Evolutionary conservation across 2,329 filamentous ascomycete species (phyloP).

Genomic region (Alternaria triticina): DNA sequence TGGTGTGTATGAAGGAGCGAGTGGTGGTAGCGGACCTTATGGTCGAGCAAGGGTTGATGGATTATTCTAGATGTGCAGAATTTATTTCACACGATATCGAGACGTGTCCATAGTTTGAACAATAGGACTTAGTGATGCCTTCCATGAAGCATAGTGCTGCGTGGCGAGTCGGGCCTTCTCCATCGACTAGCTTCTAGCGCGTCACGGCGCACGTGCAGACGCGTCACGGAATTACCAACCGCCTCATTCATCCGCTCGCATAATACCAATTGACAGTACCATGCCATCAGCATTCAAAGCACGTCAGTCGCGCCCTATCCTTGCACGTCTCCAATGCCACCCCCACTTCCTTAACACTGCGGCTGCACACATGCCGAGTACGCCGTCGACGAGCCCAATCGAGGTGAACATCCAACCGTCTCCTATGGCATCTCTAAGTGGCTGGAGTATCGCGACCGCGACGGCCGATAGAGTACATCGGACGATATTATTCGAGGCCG

Average conservation of each 20-base stretch:
- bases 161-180: not conserved
- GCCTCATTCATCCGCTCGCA: not conserved
- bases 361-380: not conserved
- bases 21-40: no score
- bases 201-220: not conserved
- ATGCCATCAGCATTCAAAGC: not conserved
- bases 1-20: no score
- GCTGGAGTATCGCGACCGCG: not conserved
- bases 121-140: no score
- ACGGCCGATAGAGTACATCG: not conserved
- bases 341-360: not conserved
- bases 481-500: not conserved
- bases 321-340: not conserved
- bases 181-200: not conserved
- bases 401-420: not conserved
- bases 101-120: no score
- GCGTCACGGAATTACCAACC: not conserved
- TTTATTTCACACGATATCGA: no score
- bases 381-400: not conserved
- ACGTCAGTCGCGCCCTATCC: not conserved
- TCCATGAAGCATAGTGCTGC: not conserved
- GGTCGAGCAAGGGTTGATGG: no score
- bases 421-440: not conserved
- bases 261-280: not conserved
- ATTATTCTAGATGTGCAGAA: no score